Conservation (phyloP, 2,329 filamentous ascomycete species). For the Endothia cerciana region DNA sequence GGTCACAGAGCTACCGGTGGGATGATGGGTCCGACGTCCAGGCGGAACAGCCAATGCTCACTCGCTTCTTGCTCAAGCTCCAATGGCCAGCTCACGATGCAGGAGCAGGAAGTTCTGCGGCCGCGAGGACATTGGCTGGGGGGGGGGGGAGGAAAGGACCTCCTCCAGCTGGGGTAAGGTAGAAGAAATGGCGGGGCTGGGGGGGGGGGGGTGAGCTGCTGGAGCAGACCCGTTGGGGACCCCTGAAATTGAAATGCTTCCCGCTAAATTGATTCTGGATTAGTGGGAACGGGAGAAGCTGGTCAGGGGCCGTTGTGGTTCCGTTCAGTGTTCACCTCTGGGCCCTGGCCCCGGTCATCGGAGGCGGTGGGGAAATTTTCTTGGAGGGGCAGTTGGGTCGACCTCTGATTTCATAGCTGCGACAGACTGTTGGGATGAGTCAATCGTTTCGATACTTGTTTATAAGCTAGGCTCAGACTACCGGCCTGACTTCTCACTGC, state of each 20-base stretch:
- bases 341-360: slow-evolving; percentile 10
- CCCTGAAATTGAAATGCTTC: slow-evolving; percentile 19
- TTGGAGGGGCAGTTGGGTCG: slow-evolving; percentile 10
- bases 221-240: slow-evolving; percentile 13
- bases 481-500: neutral
- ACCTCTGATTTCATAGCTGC: slow-evolving; percentile 6
- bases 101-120: slow-evolving; percentile 14
- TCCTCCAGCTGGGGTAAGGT: slow-evolving; percentile 15
- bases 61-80: slow-evolving; percentile 9
- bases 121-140: slow-evolving; percentile 17
- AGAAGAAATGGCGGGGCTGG: slow-evolving; percentile 31
- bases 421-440: slow-evolving; percentile 8
- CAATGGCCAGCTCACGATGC: slow-evolving; percentile 19
- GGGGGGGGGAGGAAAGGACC: slow-evolving; percentile 12
- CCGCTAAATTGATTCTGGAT: slow-evolving; percentile 11
- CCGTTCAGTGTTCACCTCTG: neutral
- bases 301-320: neutral
- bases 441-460: slow-evolving; percentile 12
- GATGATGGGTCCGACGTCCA: slow-evolving; percentile 15
- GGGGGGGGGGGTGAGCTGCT: slow-evolving; percentile 8
- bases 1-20: neutral
- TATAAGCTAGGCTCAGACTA: neutral
- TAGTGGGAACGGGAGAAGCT: neutral
- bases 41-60: slow-evolving; percentile 8
- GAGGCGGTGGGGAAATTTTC: slow-evolving; percentile 18